Base-by-base conservation (phyloP, 179 eudicot species). In the Silene noctiflora region DNA sequence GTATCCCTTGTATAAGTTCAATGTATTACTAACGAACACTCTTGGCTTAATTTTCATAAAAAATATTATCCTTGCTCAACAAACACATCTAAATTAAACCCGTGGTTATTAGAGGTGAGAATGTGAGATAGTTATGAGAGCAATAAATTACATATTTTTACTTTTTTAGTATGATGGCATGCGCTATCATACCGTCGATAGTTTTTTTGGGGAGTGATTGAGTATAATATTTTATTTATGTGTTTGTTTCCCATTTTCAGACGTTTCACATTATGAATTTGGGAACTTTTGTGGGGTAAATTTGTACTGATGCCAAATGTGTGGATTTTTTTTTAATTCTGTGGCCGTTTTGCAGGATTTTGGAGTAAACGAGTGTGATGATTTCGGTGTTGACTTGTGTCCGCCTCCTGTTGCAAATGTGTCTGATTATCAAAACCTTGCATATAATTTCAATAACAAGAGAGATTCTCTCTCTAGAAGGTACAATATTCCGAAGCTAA, bases 331-430 rank as follows among this genome's bases (percentile, higher is more conserved):
- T 17, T n/a, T n/a, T n/a, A 48, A 27, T n/a, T 44, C 17, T 42
- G 5, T 51, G 44, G 69, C 46, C 69, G 73, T 71, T 9, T 56
- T 74, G 71, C 77, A 89, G 93, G 78, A 48, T 81, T 81, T 72
- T 66, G 84, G 72, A 72, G 39, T 48, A 48, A 82, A 79, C 19
- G 69, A 79, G 55, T 76, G 74, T 61, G 85, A 86, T 80, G 86
- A 83, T 80, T 83, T 89, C 69, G 93, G 88, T 29, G 66, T 75
- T 74, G 89, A 86, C 73, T 75, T 85, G 68, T 81, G 76, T 78
- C 84, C 86, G 21, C 69, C 81, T 72, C 85, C 85, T 77, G 84
- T 76, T 69, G 77, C 76, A 39, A 72, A 67, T 75, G 29, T 81
- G 35, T 79, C 74, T 51, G 70, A 51, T 42, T 62, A 31, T 61